These are phyloP conservation scores for Penicillium sp. DNA, from an alignment of 2,329 filamentous ascomycete genomes.

Conservation along the genomic window DNA sequence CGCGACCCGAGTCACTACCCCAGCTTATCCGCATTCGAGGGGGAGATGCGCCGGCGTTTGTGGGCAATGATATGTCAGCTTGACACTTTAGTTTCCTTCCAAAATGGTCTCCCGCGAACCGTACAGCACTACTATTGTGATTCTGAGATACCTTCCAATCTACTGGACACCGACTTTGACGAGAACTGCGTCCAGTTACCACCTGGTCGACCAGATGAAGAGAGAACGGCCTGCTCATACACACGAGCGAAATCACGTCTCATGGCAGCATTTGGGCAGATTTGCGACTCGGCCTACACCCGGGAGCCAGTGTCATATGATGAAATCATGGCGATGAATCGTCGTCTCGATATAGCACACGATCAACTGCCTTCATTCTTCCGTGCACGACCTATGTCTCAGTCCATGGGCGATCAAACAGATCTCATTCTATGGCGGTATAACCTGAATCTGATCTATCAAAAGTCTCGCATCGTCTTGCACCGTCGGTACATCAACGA, in stretches of 20 bases:
- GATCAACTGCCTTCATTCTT: conserved; percentile 24
- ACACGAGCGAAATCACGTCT: conserved; percentile 38
- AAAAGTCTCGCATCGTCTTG: conserved; percentile 55
- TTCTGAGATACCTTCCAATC: conserved; percentile 58
- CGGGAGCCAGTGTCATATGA: conserved; percentile 37
- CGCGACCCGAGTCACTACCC: conserved; percentile 58
- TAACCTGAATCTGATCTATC: conserved; percentile 54
- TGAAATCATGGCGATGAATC: conserved; percentile 38
- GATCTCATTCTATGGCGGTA: conserved; percentile 55
- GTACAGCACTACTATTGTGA: conserved; percentile 62
- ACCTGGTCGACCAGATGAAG: conserved; percentile 51
- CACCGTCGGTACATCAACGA: conserved; percentile 55
- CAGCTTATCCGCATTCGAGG: conserved; percentile 56
- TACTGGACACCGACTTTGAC: conserved; percentile 62
- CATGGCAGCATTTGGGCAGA: conserved; percentile 38
- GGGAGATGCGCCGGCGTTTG: conserved; percentile 52
- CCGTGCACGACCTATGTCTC: conserved; percentile 25
- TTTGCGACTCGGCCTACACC: conserved; percentile 39
- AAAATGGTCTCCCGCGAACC: conserved; percentile 65
- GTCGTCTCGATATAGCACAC: conserved; percentile 35
- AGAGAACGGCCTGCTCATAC: conserved; percentile 52
- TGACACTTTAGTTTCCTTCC: conserved; percentile 63
- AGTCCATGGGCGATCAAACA: conserved; percentile 51
- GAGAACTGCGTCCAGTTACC: conserved; percentile 54
- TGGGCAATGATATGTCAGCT: conserved; percentile 53